Base-by-base conservation (phyloP, 2,329 filamentous ascomycete species). In the Alternaria ethzedia region DNA sequence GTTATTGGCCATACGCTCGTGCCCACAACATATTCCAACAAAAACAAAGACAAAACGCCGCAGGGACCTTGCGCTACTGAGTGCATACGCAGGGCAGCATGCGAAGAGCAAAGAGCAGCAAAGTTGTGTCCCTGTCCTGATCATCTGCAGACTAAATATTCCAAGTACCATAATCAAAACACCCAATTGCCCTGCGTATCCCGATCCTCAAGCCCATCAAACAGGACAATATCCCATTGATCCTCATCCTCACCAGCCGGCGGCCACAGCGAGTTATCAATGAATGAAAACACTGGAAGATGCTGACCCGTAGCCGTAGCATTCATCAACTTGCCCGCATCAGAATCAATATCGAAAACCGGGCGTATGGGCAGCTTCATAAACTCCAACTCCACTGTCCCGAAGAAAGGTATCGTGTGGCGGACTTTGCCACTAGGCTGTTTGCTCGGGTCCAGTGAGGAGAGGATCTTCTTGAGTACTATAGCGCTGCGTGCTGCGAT, bases 161-260 rank as follows among this genome's bases (percentile, higher is more conserved):
- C 30, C 17, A 36, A 30, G 41, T 20, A 30, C 28, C 30, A n/a
- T n/a, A 13, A 43, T 47, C 32, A 63, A 25, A 63, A 63, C 49
- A 78, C 64, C 77, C 77, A 79, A 25, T 78, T 78, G 8, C 76
- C 76, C 26, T 78, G 74, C 3, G 68, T 72, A 41, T 79, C 75
- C 52, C 63, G 57, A 49, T 79, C 77, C 32, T 78, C 74, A 8
- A 79, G 67, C 6, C 77, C 77, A 49, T 79, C 74, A 64, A 76
- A 79, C 9, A 79, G 64, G 4, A 77, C 66, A 66, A 79, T 74
- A 30, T 78, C 74, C 65, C 78, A 78, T n/a, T 79, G 75, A 26
- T 75, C 44, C 5, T 61, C 69, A 1, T 54, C 32, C 3, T 66
- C 68, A 10, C 67, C 70, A 15, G 59, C 44, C 17, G 65, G 28